Percentiles rank a stretch among this genome's conserved stretches.
Conservation (phyloP, 768 basidiomycete species). For the Termitomyces sp. region DNA sequence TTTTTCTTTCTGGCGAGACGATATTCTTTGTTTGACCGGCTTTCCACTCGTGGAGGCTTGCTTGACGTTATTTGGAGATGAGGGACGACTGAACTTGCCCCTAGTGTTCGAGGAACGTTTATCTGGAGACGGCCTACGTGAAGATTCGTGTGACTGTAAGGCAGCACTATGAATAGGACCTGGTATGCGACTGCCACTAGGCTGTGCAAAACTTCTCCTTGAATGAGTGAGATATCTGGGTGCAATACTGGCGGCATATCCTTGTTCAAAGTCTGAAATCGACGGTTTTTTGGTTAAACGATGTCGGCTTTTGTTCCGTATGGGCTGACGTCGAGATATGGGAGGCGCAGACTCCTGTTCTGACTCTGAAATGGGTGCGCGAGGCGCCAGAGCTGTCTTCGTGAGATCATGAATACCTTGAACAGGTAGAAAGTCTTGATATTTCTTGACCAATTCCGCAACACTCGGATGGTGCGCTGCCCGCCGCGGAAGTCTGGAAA, state of each 20-base stretch:
- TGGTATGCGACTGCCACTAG: slow-evolving; percentile 42
- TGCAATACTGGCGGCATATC: slow-evolving; percentile 91
- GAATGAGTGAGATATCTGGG: slow-evolving; percentile 62
- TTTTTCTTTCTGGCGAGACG: slow-evolving; percentile 37
- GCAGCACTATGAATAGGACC: slow-evolving; percentile 41
- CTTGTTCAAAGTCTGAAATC: slow-evolving; percentile 83
- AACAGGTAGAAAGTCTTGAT: slow-evolving; percentile 71
- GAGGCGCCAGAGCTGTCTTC: slow-evolving; percentile 63
- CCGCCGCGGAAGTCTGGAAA: slow-evolving; percentile 63
- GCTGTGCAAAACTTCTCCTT: slow-evolving; percentile 36
- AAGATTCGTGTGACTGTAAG: slow-evolving; percentile 54
- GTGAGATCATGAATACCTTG: slow-evolving; percentile 68
- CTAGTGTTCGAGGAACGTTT: slow-evolving; percentile 41
- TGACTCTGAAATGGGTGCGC: slow-evolving; percentile 66
- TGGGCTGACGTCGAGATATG: slow-evolving; percentile 29
- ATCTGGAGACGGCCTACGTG: slow-evolving; percentile 70
- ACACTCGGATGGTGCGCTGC: slow-evolving; percentile 56
- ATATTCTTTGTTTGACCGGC: slow-evolving; percentile 30
- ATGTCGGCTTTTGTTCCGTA: slow-evolving; percentile 47
- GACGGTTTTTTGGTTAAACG: slow-evolving; percentile 51
- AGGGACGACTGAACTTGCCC: slow-evolving; percentile 35
- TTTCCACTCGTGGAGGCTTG: slow-evolving; percentile 24
- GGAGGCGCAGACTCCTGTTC: slow-evolving; percentile 59
- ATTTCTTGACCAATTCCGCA: slow-evolving; percentile 80
- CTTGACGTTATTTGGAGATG: slow-evolving; percentile 36